Base-by-base conservation (phyloP, 495 filamentous ascomycete genomes). In the Ascodesmis nigricans region DNA sequence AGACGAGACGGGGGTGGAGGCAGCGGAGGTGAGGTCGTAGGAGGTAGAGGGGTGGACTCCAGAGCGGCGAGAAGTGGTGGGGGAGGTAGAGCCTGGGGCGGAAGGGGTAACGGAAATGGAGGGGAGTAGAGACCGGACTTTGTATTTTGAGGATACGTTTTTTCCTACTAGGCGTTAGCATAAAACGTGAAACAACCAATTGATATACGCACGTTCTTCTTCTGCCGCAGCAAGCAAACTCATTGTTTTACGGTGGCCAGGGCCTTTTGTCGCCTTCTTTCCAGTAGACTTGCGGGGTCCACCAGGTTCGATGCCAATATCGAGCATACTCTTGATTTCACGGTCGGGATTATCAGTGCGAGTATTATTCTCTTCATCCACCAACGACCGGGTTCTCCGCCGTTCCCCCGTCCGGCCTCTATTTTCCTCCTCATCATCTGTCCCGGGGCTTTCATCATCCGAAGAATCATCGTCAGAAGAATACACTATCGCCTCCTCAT, bases 11-110 rank as follows among this genome's bases (percentile, higher is more conserved):
- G 84, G 80, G 1, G 80, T 91, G 17, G 71, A 71, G 3, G 64
- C 56, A 2, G 67, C 72, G 0, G 78, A 81, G 11, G 64, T 57
- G 20, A 65, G 42, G 41, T 92, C 84, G 48, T 74, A 91, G 44
- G 68, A 81, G 6, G 75, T 84, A 16, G 64, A 64, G 1, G 81
- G 87, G 54, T 84, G 84, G 6, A 93, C 70, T 1, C 68, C 66
- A 11, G 67, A 56, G 15, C 48, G 36, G 4, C 48, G 44, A 10
- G 35, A 29, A 8, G 40, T 47, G 6, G 47, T 47, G 14, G 47
- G 47, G 1, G 47, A 51, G 21, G 35, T 38, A 10, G 47, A 42
- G 2, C 47, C 48, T 20, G 40, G 44, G 8, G 58, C 53, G 0
- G 77, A 70, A 10, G 57, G 59, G 3, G 75, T 78, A 21, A 76